Percentiles rank a stretch among this genome's conserved stretches.
These are phyloP conservation scores for Phialemoniopsis sp. DNA, from an alignment of 2,329 filamentous ascomycete species.

Conservation along the genomic window DNA sequence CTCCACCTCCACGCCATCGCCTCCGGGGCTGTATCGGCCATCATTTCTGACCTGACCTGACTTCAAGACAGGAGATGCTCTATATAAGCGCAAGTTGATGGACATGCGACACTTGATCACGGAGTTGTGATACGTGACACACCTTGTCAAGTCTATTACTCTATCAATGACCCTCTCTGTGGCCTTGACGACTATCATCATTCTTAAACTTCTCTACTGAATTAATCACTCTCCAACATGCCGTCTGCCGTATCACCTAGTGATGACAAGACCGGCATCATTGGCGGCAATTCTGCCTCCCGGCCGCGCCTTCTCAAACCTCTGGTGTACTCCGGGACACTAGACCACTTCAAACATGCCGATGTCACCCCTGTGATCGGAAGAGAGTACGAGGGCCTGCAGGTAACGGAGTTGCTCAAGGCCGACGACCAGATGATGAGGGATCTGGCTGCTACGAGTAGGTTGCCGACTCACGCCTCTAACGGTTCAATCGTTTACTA, in stretches of 20 bases:
- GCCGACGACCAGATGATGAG: slow-evolving; percentile 42
- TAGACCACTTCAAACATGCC: slow-evolving; percentile 22
- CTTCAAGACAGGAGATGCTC: neutral
- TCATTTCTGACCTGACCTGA: neutral
- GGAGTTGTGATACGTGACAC: no score
- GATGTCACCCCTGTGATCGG: slow-evolving; percentile 46
- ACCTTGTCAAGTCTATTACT: no score
- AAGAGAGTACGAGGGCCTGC: slow-evolving; percentile 36
- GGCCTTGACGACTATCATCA: no score
- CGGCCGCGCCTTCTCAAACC: slow-evolving; percentile 14
- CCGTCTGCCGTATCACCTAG: slow-evolving; percentile 20
- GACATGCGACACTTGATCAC: neutral
- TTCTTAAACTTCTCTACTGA: no score
- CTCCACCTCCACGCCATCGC: no score
- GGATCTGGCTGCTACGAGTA: slow-evolving; percentile 29
- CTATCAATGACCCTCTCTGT: no score
- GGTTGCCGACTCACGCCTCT: slow-evolving; percentile 35
- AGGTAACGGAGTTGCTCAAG: slow-evolving; percentile 25
- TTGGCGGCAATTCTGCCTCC: slow-evolving; percentile 18
- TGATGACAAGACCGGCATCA: slow-evolving; percentile 9
- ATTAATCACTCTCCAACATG: no score
- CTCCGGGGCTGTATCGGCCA: no score
- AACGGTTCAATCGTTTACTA: neutral
- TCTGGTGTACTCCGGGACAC: slow-evolving; percentile 16
- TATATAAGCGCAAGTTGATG: neutral